Evolutionary conservation across 2,329 filamentous ascomycete genomes (phyloP).

Genomic region (Talaromyces verruculosus): DNA sequence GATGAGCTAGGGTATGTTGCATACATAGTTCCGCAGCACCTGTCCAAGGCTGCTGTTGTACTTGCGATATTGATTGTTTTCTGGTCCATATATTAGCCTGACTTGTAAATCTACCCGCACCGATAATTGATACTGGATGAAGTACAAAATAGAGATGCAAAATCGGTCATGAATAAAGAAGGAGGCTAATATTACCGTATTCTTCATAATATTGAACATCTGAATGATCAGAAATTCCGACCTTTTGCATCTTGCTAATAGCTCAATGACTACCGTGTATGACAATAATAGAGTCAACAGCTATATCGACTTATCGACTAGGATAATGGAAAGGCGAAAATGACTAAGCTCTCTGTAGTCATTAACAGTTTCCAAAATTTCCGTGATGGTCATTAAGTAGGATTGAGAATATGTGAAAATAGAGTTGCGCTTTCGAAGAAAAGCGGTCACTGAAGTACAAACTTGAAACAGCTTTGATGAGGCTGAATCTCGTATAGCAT

Average conservation of each 20-base stretch:
- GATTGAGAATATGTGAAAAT: background rate
- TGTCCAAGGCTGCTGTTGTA: background rate
- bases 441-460: background rate
- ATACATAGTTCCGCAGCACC: slow-evolving; percentile 3
- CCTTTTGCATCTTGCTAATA: background rate
- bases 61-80: slow-evolving; percentile 2
- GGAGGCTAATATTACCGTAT: background rate
- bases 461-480: background rate
- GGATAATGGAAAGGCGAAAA: background rate
- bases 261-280: background rate
- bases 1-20: background rate
- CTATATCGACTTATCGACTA: background rate
- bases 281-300: background rate
- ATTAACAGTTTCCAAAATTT: background rate
- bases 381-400: background rate
- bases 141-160: background rate
- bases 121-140: background rate
- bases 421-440: background rate
- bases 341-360: background rate
- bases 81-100: background rate
- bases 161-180: background rate
- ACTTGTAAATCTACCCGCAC: background rate
- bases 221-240: background rate
- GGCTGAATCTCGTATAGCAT: background rate
- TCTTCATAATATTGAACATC: slow-evolving; percentile 14